Percentiles rank a stretch among this genome's conserved stretches.
These are phyloP conservation scores for Chlorella sp. DNA, from an alignment of 139 green algal genomes.

Conservation along the genomic window DNA sequence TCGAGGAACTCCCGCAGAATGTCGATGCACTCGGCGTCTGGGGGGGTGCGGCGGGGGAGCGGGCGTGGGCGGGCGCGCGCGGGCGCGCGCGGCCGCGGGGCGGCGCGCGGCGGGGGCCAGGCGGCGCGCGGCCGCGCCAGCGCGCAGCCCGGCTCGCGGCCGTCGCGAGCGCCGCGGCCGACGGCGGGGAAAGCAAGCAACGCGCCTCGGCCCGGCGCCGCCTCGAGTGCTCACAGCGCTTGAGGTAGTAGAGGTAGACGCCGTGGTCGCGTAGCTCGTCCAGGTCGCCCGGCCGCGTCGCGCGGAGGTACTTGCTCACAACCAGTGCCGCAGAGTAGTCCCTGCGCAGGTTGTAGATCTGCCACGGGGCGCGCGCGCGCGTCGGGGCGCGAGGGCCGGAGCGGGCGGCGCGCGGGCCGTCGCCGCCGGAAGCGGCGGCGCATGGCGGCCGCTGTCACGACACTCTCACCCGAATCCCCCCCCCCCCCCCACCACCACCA, in stretches of 20 bases:
- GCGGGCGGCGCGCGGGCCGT: too few relatives aligned
- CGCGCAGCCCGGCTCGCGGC: too few relatives aligned
- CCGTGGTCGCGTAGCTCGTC: slow-evolving; percentile 36
- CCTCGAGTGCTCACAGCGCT: slow-evolving; percentile 20
- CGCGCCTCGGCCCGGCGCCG: not conserved
- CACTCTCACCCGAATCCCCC: too few relatives aligned
- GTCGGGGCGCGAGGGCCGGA: too few relatives aligned
- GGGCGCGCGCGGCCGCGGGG: too few relatives aligned
- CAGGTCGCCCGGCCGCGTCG: slow-evolving; percentile 23
- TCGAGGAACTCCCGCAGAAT: slow-evolving; percentile 22
- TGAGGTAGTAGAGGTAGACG: slow-evolving; percentile 33
- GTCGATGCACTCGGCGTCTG: slow-evolving; percentile 18
- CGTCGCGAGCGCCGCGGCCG: too few relatives aligned
- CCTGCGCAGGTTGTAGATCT: slow-evolving; percentile 21
- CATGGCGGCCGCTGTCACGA: too few relatives aligned
- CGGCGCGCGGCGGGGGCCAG: too few relatives aligned
- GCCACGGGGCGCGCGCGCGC: not conserved
- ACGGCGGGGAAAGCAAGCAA: not conserved
- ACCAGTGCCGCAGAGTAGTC: not conserved
- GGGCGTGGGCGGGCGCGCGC: too few relatives aligned
- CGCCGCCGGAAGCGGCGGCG: too few relatives aligned
- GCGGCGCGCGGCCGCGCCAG: too few relatives aligned
- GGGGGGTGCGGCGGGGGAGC: not conserved
- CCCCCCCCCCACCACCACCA: too few relatives aligned
- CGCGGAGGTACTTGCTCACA: slow-evolving; percentile 29